Percentiles rank a stretch among this genome's conserved stretches.
phyloP scores from a whole-genome alignment of 371 early-diverging fungal genomes.

The Syncephalis plumigaleata region DNA sequence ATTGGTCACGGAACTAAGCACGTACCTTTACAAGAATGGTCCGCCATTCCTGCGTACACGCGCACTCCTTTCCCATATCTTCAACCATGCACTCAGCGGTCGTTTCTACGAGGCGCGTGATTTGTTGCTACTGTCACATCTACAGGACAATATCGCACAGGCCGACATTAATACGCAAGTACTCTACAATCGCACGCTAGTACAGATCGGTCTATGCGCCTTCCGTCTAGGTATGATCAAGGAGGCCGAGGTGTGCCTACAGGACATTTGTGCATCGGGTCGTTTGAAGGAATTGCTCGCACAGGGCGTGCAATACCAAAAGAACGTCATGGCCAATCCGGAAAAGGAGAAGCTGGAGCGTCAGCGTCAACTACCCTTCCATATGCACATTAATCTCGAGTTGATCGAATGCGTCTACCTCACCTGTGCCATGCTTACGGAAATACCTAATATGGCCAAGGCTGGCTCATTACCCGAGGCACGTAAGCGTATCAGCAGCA shows the following conservation, averaged over 20 bases:
- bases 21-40: slow-evolving; percentile 70
- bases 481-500: slow-evolving; percentile 69
- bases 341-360: slow-evolving; percentile 85
- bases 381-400: slow-evolving; percentile 97
- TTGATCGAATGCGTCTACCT: slow-evolving; percentile 92
- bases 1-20: slow-evolving; percentile 65
- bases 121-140: slow-evolving; percentile 92
- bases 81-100: slow-evolving; percentile 88
- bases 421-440: slow-evolving; percentile 88
- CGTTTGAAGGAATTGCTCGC: slow-evolving; percentile 87
- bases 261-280: slow-evolving; percentile 77
- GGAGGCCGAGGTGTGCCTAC: slow-evolving; percentile 70
- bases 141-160: slow-evolving; percentile 82
- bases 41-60: slow-evolving; percentile 78
- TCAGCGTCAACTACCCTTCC: slow-evolving; percentile 92
- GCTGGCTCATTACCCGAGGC: slow-evolving; percentile 58
- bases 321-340: slow-evolving; percentile 46
- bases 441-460: slow-evolving; percentile 89
- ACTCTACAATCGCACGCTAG: slow-evolving; percentile 89
- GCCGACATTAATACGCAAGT: slow-evolving; percentile 89
- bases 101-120: slow-evolving; percentile 87
- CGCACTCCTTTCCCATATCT: slow-evolving; percentile 93
- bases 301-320: slow-evolving; percentile 72
- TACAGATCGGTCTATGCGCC: slow-evolving; percentile 91
- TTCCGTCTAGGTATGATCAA: slow-evolving; percentile 87